Evolutionary conservation across 257 asterid species (phyloP).

Genomic region (Nyctanthes arbortristis): DNA sequence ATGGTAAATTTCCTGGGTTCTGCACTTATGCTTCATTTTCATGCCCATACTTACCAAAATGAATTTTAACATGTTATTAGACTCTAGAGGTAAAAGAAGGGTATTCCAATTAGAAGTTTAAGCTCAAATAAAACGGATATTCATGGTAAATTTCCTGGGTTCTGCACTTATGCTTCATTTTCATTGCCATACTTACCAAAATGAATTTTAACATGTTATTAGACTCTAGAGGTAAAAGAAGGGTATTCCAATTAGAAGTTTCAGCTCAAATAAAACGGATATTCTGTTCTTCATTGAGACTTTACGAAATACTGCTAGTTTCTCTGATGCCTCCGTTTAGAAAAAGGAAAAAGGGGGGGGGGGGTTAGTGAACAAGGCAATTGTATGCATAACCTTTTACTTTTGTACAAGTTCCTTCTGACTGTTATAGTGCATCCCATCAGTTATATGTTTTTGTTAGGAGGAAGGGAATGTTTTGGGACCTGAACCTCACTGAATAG

Average conservation of each 20-base stretch:
- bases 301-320: conserved; percentile 6
- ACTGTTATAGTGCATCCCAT: background rate
- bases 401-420: background rate
- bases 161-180: conserved; percentile 3
- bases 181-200: background rate
- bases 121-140: background rate
- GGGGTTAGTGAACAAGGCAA: background rate
- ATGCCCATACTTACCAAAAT: conserved; percentile 2
- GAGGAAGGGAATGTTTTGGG: background rate
- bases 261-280: background rate
- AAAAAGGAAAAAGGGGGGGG: too few relatives aligned
- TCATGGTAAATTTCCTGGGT: conserved; percentile 14
- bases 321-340: too few relatives aligned
- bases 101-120: conserved; percentile 2
- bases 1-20: conserved; percentile 5
- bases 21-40: conserved; percentile 1
- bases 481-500: too few relatives aligned
- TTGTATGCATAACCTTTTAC: background rate
- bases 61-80: background rate
- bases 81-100: conserved; percentile 7
- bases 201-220: background rate
- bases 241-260: background rate
- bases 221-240: conserved; percentile 5
- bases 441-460: background rate
- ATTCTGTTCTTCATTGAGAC: conserved; percentile 14